Base-by-base conservation (phyloP, 2,329 filamentous ascomycete species). In the Microdochium nivale region DNA sequence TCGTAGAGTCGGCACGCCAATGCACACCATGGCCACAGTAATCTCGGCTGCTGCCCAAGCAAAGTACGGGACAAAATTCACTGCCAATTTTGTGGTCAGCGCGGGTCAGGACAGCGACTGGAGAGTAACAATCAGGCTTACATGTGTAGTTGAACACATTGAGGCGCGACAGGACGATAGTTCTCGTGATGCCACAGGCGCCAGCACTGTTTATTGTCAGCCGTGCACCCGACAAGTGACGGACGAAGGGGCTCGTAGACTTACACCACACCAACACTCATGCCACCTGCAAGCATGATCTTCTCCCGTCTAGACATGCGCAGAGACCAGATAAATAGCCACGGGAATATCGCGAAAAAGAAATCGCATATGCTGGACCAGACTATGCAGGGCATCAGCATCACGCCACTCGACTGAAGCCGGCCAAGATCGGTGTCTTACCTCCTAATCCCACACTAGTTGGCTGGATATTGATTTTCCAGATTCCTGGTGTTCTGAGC, bases 371-470 rank as follows among this genome's bases (percentile, higher is more conserved):
- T 57, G 49, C 66, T 70, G 13, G 67, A 70, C 67, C 66, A 69
- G 2, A 64, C 66, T 67, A 48, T 21, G 44, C 49, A 27, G 62
- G 21, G 37, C 54, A 54, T 56, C 58, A 47, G 11, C 30, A 27
- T 2, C 21, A 9, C 5, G 13, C 2, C 47, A 56, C 24, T 56
- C 52, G 24, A 51, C 2, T 3, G 7, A 21, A 4, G 3, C 24
- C 4, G 23, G 16, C 9, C 11, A 5, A 11, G 13, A 4, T 16
- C 43, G 24, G 1, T 16, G 8, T 32, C 59, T 27, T 56, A 67
- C 65, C 65, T 52, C 68, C 67, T 8, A 70, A 59, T 13, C 63
- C 63, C 16, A 69, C 65, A 49, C 63, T 67, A 59, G 68, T 58
- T 9, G 67, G 67, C 48, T 68, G 65, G 9, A 70, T 69, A 37